phyloP scores from a whole-genome alignment of 352 stramenopile species.

The Pythium sp. region DNA sequence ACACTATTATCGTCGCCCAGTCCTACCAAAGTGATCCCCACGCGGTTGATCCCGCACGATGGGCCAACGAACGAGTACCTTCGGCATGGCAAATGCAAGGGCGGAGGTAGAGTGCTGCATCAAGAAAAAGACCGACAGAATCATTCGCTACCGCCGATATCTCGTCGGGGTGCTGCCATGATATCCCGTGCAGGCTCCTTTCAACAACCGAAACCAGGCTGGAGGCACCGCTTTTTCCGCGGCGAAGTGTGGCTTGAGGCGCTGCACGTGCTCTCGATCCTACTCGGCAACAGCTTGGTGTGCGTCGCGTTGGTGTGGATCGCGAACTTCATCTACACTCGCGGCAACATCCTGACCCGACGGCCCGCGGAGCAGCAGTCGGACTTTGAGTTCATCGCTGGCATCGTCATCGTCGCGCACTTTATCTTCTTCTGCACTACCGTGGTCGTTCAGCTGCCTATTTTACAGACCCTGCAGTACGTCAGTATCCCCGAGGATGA shows the following conservation, averaged over 20 bases:
- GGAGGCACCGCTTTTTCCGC: background rate
- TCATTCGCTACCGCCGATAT: background rate
- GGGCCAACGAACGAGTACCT: background rate
- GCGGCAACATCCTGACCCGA: background rate
- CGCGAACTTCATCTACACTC: constrained; percentile 1
- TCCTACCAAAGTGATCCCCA: background rate
- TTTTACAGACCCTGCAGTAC: constrained; percentile 19
- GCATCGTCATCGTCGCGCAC: background rate
- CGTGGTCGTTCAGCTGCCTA: constrained; percentile 17
- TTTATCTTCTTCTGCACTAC: constrained; percentile 19
- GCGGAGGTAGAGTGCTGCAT: too few species aligned
- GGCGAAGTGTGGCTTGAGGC: constrained; percentile 11
- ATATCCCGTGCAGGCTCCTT: background rate
- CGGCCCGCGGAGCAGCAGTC: background rate
- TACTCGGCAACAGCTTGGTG: constrained; percentile 4
- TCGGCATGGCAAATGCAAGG: background rate
- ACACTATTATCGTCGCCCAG: background rate
- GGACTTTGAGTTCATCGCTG: constrained; percentile 2
- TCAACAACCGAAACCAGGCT: background rate
- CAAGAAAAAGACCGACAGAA: background rate
- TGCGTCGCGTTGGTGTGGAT: constrained; percentile 4
- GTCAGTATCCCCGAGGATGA: constrained; percentile 6
- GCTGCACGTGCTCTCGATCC: constrained; percentile 4
- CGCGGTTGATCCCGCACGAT: background rate
- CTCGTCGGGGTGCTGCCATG: background rate